Evolutionary conservation across 192 early-diverging fungal species (phyloP).

Genomic region (Backusella luteola): DNA sequence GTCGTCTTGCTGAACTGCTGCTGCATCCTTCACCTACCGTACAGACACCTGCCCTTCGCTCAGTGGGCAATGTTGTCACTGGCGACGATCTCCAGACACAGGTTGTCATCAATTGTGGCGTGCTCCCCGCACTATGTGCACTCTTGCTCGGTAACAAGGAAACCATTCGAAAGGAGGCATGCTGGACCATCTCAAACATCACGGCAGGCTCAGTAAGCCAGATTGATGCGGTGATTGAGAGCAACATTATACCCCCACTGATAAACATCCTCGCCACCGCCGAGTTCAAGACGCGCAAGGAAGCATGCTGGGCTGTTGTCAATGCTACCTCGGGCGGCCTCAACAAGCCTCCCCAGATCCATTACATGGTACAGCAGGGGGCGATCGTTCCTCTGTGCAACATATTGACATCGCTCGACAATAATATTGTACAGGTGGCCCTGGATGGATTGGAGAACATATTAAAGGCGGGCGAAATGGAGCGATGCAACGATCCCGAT

Average conservation of each 20-base stretch:
- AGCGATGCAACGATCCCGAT: constrained; percentile 57
- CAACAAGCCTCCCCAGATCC: constrained; percentile 90
- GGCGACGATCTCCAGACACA: constrained; percentile 98
- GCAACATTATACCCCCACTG: constrained; percentile 90
- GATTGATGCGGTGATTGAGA: constrained; percentile 95
- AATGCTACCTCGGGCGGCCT: constrained; percentile 96
- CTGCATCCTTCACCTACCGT: constrained; percentile 85
- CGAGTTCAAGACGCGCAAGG: constrained; percentile 98
- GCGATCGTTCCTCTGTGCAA: constrained; percentile 96
- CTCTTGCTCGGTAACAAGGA: constrained; percentile 90
- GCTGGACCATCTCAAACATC: constrained; percentile 99
- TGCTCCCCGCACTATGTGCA: constrained; percentile 73
- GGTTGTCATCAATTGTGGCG: constrained; percentile 89
- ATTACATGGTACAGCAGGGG: constrained; percentile 88
- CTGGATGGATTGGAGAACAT: constrained; percentile 98
- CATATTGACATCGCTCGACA: constrained; percentile 85
- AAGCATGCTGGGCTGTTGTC: constrained; percentile 99
- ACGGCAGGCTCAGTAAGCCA: constrained; percentile 93
- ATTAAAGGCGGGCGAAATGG: constrained; percentile 92
- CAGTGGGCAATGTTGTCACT: constrained; percentile 98
- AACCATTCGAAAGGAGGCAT: constrained; percentile 97
- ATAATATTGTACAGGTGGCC: constrained; percentile 97
- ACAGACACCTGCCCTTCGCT: constrained; percentile 95
- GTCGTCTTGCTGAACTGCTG: constrained; percentile 92
- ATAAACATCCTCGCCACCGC: constrained; percentile 82